Base-by-base conservation (phyloP, 805 yeast species). In the Kodamaea restingae region DNA sequence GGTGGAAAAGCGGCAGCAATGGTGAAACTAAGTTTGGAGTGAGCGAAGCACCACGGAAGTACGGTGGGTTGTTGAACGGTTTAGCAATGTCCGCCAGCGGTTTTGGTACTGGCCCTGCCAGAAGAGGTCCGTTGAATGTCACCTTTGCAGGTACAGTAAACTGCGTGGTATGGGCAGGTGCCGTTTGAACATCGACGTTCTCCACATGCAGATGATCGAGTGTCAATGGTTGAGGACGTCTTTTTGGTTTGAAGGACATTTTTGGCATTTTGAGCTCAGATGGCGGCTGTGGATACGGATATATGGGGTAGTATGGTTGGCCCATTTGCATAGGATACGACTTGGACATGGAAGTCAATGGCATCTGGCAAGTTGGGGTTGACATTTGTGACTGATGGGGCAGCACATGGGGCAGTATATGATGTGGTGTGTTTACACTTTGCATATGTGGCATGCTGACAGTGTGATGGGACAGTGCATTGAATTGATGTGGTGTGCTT, bases 1-100 rank as follows among this genome's bases (percentile, higher is more conserved):
- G 69, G 45, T 63, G 70, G 48, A 63, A 67, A 25, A 68, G 54
- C 14, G 73, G 73, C 18, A 63, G 56, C 25, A 68, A 52, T 10
- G 73, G 71, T 38, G 63, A 55, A 20, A 59, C 63, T 47, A 61
- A 46, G 39, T 56, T 55, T 18, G 67, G 63, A 3, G 61, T 52
- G 10, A 57, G 48, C 18, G 55, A 46, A 2, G 32, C 36, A 4
- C 25, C 24, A 20, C 27, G 27, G 17, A 32, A 31, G 12, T 9
- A 28, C 18, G n/a, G n/a, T n/a, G n/a, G n/a, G n/a, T n/a, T n/a
- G n/a, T n/a, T n/a, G n/a, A n/a, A n/a, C n/a, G n/a, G n/a, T n/a
- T n/a, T n/a, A n/a, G n/a, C n/a, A n/a, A n/a, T n/a, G n/a, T n/a
- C n/a, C n/a, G n/a, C n/a, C n/a, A n/a, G n/a, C n/a, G n/a, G n/a